Percentiles rank a stretch among this genome's conserved stretches.
Conservation (phyloP, 495 filamentous ascomycete genomes). For the Daldinia bambusicola region DNA sequence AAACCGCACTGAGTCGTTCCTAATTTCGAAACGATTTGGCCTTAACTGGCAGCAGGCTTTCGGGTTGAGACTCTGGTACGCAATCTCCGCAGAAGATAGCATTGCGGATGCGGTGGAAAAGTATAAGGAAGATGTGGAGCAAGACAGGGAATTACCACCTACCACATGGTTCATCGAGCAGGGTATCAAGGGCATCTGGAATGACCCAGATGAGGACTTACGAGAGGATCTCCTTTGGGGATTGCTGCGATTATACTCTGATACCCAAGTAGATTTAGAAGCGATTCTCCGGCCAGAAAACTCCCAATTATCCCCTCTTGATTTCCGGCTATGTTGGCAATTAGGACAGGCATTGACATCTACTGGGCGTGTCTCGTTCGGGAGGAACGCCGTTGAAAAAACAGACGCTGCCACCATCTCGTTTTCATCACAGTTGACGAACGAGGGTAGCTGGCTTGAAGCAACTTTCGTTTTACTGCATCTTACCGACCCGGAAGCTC, state of each 20-base stretch:
- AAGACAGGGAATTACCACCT: slow-evolving; percentile 69
- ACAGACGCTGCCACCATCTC: slow-evolving; percentile 73
- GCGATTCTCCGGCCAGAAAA: slow-evolving; percentile 66
- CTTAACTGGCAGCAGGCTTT: slow-evolving; percentile 94
- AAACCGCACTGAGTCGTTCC: slow-evolving; percentile 78
- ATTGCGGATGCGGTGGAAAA: slow-evolving; percentile 75
- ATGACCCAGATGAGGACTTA: slow-evolving; percentile 60
- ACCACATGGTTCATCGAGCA: slow-evolving; percentile 68
- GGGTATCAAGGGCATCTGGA: slow-evolving; percentile 56
- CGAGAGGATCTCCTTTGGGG: slow-evolving; percentile 86
- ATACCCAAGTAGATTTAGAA: slow-evolving; percentile 60
- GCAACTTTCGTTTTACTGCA: slow-evolving; percentile 82
- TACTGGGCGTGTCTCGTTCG: slow-evolving; percentile 55
- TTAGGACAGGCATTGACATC: slow-evolving; percentile 68
- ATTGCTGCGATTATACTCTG: slow-evolving; percentile 80
- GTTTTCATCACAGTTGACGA: slow-evolving; percentile 77
- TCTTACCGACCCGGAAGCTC: slow-evolving; percentile 69
- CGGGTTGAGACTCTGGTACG: slow-evolving; percentile 89
- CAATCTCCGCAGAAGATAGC: slow-evolving; percentile 70
- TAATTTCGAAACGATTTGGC: slow-evolving; percentile 80
- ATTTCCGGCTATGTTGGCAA: slow-evolving; percentile 84
- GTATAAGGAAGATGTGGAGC: slow-evolving; percentile 74
- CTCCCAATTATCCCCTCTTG: slow-evolving; percentile 71
- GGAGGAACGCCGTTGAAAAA: slow-evolving; percentile 58
- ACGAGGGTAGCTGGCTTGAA: slow-evolving; percentile 71